Evolutionary conservation across 805 yeast species (phyloP).

Genomic region (Hanseniaspora jakobsenii): DNA sequence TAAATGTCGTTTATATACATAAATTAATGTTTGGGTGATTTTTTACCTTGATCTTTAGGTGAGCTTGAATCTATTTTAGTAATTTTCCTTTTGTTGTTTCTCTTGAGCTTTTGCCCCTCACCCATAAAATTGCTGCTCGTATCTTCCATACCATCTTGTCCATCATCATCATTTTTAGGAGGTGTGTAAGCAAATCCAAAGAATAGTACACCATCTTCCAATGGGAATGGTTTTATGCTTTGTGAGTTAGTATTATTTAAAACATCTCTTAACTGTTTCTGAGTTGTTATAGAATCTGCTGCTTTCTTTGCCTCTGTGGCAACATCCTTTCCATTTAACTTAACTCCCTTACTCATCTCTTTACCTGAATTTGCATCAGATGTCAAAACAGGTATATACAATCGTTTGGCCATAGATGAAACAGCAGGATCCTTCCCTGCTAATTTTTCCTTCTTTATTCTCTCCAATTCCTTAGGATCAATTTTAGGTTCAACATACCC

Average conservation of each 20-base stretch:
- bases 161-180: constrained; percentile 28
- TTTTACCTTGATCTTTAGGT: constrained; percentile 45
- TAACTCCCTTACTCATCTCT: neutral
- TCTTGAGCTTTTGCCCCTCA: constrained; percentile 64
- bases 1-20: neutral
- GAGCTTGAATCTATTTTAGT: constrained; percentile 40
- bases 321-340: constrained; percentile 7
- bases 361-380: neutral
- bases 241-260: neutral
- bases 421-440: constrained; percentile 31
- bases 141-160: constrained; percentile 18
- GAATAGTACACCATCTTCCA: constrained; percentile 79
- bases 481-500: constrained; percentile 92
- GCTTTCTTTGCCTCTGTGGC: neutral
- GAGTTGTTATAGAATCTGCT: constrained; percentile 1
- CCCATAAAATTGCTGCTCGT: constrained; percentile 38
- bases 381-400: constrained; percentile 15
- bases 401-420: constrained; percentile 62
- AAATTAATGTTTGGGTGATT: neutral
- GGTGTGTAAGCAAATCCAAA: constrained; percentile 76
- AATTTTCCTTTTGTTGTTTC: constrained; percentile 57
- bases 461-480: constrained; percentile 23
- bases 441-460: constrained; percentile 26
- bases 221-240: constrained; percentile 54
- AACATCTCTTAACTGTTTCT: neutral